Base-by-base conservation (phyloP, 1,284 basidiomycete genomes). In the Cryptococcus sp. region DNA sequence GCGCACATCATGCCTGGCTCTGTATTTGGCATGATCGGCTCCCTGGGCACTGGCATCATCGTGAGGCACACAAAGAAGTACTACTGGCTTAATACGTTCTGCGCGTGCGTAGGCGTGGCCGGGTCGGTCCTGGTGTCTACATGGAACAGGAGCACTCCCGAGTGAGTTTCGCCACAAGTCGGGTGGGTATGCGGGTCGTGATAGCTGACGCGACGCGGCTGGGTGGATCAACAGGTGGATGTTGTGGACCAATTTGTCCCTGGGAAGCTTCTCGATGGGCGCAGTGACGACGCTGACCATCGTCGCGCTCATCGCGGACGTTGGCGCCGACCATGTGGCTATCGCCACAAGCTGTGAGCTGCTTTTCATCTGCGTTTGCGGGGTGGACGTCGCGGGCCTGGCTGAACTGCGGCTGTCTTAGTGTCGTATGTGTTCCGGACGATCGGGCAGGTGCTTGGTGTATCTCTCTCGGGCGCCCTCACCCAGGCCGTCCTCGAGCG, bases 391-490 rank as follows among this genome's bases (percentile, higher is more conserved):
- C 2, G 16, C 35, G 12, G 20, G 3, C 33, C 28, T 15, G 48
- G 12, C n/a, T 50, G 21, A 20, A 20, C 46, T 54, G 1, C 51
- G 9, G 15, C 23, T 35, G 11, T 24, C 13, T 2, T 67, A 93
- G 90, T 93, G 65, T 90, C 89, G 23, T 94, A 94, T 77, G 80
- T 93, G 50, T 92, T 91, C 79, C 82, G 91, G 65, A 92, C 90
- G 5, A 89, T 89, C 12, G 91, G 91, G 15, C 91, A 94, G 78
- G 91, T 92, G 20, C 82, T 94, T 46, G 91, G 91, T 48, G 91
- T 94, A 52, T 87, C 88, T 65, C 78, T 93, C 46, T 87, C 87
- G 60, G 89, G 89, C 35, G 87, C 89, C 2, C 76, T 93, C 43
- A 79, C 90, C 23, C 91, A 94, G 77, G 83, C 84, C 4, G 81